phyloP scores from a whole-genome alignment of 257 asterid species.

The Dorcoceras hygrometricum region DNA sequence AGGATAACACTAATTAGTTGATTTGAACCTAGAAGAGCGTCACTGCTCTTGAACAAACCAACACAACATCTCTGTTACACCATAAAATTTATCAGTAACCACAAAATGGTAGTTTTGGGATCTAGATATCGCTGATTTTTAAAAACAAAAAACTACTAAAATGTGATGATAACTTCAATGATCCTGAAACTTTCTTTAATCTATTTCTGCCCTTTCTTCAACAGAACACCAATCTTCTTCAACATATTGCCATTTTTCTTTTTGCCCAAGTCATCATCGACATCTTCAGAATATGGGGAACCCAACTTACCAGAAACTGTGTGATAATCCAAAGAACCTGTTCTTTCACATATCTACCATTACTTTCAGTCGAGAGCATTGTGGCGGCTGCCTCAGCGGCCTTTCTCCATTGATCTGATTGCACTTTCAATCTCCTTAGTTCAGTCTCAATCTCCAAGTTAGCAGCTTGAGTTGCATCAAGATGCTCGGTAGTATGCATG shows the following conservation, averaged over 20 bases:
- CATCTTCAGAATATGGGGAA: constrained; percentile 48
- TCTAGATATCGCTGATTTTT: neutral
- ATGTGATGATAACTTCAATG: neutral
- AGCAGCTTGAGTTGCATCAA: constrained; percentile 63
- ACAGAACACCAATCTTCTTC: constrained; percentile 64
- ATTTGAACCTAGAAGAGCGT: neutral
- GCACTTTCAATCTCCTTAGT: constrained; percentile 69
- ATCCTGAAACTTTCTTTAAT: constrained; percentile 11
- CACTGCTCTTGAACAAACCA: neutral
- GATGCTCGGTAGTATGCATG: constrained; percentile 49
- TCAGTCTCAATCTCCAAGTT: constrained; percentile 65
- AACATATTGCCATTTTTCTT: constrained; percentile 69
- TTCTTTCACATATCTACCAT: constrained; percentile 44
- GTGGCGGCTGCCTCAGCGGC: constrained; percentile 88
- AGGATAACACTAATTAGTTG: neutral
- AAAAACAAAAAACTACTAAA: neutral
- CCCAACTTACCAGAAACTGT: constrained; percentile 42
- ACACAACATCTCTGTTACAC: constrained; percentile 8
- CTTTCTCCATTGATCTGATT: constrained; percentile 86
- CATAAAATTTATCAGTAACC: neutral
- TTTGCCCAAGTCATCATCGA: constrained; percentile 67
- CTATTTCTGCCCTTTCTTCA: constrained; percentile 75
- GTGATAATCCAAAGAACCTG: constrained; percentile 48
- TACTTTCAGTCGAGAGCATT: constrained; percentile 52
- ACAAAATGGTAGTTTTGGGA: neutral